Evolutionary conservation across 116 monocot genomes (phyloP).

Genomic region (Thalassia testudinum): DNA sequence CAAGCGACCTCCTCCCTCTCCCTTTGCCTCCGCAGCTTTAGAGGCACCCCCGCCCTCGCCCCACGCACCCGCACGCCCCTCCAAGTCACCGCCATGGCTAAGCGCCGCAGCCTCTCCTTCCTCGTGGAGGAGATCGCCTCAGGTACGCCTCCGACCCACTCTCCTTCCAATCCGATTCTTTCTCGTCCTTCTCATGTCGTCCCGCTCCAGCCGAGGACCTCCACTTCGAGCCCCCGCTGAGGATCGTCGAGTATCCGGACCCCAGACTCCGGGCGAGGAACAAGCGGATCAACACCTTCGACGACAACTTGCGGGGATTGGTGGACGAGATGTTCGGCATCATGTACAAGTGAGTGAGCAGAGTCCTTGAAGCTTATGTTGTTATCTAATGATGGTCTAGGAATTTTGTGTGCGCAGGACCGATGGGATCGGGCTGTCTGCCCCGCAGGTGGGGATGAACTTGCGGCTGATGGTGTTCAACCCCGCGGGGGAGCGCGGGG

Average conservation of each 20-base stretch:
- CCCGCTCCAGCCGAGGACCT: slow-evolving; percentile 29
- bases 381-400: no score
- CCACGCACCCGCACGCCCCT: not conserved
- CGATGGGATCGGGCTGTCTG: slow-evolving; percentile 95
- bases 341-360: slow-evolving; percentile 81
- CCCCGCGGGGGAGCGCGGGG: slow-evolving; percentile 67
- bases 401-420: slow-evolving; percentile 37
- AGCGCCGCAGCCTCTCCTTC: slow-evolving; percentile 26
- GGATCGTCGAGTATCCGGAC: slow-evolving; percentile 57
- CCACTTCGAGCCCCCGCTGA: slow-evolving; percentile 34
- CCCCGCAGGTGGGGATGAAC: slow-evolving; percentile 94
- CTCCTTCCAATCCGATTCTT: not conserved
- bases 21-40: not conserved
- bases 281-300: slow-evolving; percentile 58
- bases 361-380: no score
- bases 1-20: not conserved
- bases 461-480: slow-evolving; percentile 95
- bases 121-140: slow-evolving; percentile 22
- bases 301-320: slow-evolving; percentile 59
- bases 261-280: slow-evolving; percentile 51
- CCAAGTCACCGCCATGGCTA: slow-evolving; percentile 13
- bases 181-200: not conserved
- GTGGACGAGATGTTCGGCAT: slow-evolving; percentile 86
- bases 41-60: not conserved
- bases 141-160: slow-evolving; percentile 7